Evolutionary conservation across 1,139 yeast genomes (phyloP).

Genomic region (Sugiyamaella pinicola): DNA sequence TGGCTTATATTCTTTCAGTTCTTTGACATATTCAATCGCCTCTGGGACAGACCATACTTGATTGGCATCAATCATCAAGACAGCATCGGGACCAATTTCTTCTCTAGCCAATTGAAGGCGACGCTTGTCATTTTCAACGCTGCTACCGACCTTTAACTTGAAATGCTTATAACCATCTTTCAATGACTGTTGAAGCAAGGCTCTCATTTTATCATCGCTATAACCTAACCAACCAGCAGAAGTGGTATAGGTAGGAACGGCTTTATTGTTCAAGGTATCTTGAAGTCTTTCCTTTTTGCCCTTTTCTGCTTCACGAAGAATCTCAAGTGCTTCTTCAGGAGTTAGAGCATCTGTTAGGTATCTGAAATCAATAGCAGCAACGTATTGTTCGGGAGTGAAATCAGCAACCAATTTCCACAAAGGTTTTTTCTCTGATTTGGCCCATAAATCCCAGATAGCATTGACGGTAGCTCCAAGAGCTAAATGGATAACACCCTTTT

Average conservation of each 20-base stretch:
- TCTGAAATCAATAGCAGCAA: constrained; percentile 48
- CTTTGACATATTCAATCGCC: constrained; percentile 46
- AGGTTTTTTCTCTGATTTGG: constrained; percentile 43
- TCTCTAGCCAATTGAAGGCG: constrained; percentile 46
- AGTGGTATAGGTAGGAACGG: constrained; percentile 51
- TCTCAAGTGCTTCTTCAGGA: constrained; percentile 45
- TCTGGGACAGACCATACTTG: constrained; percentile 49
- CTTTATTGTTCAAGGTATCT: constrained; percentile 42
- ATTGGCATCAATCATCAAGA: constrained; percentile 45
- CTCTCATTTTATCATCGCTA: constrained; percentile 46
- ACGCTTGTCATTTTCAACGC: constrained; percentile 43
- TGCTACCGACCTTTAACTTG: constrained; percentile 49
- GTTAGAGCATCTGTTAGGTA: constrained; percentile 47
- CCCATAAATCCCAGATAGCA: constrained; percentile 48
- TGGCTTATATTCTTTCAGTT: constrained; percentile 45
- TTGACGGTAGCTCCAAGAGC: constrained; percentile 44
- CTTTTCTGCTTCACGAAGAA: constrained; percentile 38
- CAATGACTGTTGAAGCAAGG: constrained; percentile 41
- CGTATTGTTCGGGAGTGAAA: constrained; percentile 49
- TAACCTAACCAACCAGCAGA: constrained; percentile 52
- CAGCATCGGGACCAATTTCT: constrained; percentile 45
- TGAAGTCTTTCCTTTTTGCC: constrained; percentile 43
- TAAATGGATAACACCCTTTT: constrained; percentile 46
- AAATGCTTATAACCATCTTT: constrained; percentile 47
- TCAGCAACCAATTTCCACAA: constrained; percentile 47